Evolutionary conservation across 257 asterid genomes (phyloP).

Genomic region (Lithospermum erythrorhizon): DNA sequence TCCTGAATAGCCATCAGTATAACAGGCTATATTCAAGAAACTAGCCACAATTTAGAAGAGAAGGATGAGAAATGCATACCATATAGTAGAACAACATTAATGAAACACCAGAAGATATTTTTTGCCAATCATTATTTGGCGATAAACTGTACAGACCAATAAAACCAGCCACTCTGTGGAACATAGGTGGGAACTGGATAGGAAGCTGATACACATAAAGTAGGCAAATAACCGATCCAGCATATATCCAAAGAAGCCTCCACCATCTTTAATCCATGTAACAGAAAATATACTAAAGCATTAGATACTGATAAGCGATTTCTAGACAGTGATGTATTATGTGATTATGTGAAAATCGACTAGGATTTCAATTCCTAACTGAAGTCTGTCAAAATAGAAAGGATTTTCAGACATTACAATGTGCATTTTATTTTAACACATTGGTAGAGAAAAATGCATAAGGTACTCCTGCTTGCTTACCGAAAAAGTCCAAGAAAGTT

Average conservation of each 20-base stretch:
- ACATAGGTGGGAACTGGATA: slow-evolving; percentile 4
- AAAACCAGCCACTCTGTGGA: slow-evolving; percentile 7
- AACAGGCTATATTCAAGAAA: not conserved
- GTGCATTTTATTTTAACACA: not conserved
- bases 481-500: slow-evolving; percentile 16
- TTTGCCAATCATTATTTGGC: slow-evolving; percentile 8
- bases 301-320: not conserved
- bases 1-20: not conserved
- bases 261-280: slow-evolving; percentile 13
- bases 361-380: not conserved
- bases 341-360: not conserved
- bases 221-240: slow-evolving; percentile 10
- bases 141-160: slow-evolving; percentile 15
- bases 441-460: not conserved
- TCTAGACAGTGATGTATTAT: too few species aligned
- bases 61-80: slow-evolving; percentile 6
- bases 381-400: not conserved
- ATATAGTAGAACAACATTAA: slow-evolving; percentile 13
- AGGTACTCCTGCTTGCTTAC: slow-evolving; percentile 2
- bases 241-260: slow-evolving; percentile 11
- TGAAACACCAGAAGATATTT: slow-evolving; percentile 13
- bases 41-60: not conserved
- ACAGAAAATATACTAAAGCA: slow-evolving; percentile 1
- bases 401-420: not conserved
- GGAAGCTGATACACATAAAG: slow-evolving; percentile 17